Conservation (phyloP, 2,329 filamentous ascomycete genomes). For the Fusarium coffeatum region DNA sequence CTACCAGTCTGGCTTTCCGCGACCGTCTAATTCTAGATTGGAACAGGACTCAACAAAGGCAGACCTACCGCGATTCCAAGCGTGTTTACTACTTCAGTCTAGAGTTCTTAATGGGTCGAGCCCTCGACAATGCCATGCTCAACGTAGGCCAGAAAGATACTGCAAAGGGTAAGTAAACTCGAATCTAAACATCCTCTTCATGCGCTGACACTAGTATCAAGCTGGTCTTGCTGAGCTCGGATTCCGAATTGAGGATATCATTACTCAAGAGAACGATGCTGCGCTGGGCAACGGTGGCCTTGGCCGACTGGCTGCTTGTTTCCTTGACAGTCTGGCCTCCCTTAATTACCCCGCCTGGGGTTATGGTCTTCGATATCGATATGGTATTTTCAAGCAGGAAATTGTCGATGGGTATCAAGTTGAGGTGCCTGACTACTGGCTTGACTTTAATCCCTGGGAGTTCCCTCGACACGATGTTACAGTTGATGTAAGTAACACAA, state of each 20-base stretch:
- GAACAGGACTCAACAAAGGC: constrained; percentile 98
- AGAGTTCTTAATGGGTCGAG: constrained; percentile 97
- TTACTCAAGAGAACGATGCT: constrained; percentile 94
- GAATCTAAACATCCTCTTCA: background rate
- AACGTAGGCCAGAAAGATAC: constrained; percentile 90
- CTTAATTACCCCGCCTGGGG: constrained; percentile 98
- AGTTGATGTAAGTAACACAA: constrained; percentile 73
- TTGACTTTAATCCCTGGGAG: constrained; percentile 99
- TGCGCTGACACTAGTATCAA: constrained; percentile 50
- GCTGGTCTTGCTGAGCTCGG: constrained; percentile 89
- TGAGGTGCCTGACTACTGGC: constrained; percentile 98
- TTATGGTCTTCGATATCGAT: constrained; percentile 94
- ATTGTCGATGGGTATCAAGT: constrained; percentile 98
- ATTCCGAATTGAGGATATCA: constrained; percentile 96
- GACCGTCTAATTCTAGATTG: constrained; percentile 94
- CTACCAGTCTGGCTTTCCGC: constrained; percentile 90
- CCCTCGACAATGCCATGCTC: constrained; percentile 98
- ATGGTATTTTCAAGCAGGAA: constrained; percentile 99
- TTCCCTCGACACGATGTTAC: constrained; percentile 95
- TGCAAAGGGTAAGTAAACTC: constrained; percentile 73
- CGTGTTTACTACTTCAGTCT: constrained; percentile 96
- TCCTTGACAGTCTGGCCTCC: constrained; percentile 94
- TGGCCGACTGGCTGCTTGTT: constrained; percentile 93
- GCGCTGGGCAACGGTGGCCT: constrained; percentile 96
- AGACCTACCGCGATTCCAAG: constrained; percentile 91